Conservation (phyloP, 441 rosid genomes). For the Arabidopsis lyrata region DNA sequence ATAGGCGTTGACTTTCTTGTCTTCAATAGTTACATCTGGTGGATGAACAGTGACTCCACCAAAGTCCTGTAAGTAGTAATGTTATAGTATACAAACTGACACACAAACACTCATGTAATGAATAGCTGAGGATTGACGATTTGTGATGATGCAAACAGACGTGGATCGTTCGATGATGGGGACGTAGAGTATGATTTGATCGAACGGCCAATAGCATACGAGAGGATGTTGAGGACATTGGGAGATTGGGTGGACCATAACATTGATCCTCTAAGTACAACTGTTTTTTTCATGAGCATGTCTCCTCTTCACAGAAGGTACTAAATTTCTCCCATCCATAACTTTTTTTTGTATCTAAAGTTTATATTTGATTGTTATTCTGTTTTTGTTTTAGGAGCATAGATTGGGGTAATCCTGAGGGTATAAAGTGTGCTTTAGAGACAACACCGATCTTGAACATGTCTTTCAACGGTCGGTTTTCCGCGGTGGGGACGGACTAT, state of each 20-base stretch:
- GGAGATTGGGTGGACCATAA: conserved; percentile 80
- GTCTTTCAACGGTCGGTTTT: conserved; percentile 40
- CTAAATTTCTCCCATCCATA: conserved; percentile 49
- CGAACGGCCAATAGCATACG: conserved; percentile 68
- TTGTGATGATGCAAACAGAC: conserved; percentile 48
- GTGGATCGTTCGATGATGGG: conserved; percentile 84
- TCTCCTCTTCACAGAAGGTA: conserved; percentile 96
- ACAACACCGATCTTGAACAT: conserved; percentile 63
- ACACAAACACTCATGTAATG: background rate
- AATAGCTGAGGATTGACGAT: conserved; percentile 3
- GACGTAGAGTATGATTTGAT: conserved; percentile 76
- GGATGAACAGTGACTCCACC: conserved; percentile 90
- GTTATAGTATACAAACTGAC: background rate
- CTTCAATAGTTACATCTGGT: conserved; percentile 95
- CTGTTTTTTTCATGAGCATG: conserved; percentile 86
- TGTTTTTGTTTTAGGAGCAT: conserved; percentile 57
- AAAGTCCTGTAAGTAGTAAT: conserved; percentile 70
- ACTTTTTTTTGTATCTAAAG: conserved; percentile 31
- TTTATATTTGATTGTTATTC: background rate
- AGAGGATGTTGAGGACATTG: conserved; percentile 75
- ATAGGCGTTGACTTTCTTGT: conserved; percentile 78
- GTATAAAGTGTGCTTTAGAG: conserved; percentile 77
- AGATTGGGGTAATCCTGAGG: conserved; percentile 84
- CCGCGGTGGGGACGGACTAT: conserved; percentile 69
- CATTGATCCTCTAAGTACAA: conserved; percentile 70